These are phyloP conservation scores for Sporothrix dimorphospora DNA, from an alignment of 2,329 filamentous ascomycete genomes.

Conservation along the genomic window DNA sequence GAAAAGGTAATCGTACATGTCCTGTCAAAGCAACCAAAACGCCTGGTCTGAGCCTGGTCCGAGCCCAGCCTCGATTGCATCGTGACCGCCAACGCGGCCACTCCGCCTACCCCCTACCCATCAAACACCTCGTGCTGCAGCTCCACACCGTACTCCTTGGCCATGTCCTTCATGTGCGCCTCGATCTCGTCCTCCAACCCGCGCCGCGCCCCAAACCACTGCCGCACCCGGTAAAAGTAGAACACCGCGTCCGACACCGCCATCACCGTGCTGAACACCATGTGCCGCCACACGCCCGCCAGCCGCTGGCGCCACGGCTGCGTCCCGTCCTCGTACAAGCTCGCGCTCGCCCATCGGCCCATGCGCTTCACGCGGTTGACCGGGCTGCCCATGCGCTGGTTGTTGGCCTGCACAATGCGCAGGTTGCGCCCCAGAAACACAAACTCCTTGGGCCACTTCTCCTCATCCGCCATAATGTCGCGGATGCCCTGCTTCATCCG, in stretches of 20 bases:
- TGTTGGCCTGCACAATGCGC: constrained; percentile 91
- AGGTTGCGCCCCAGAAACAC: constrained; percentile 92
- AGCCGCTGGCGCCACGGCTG: constrained; percentile 65
- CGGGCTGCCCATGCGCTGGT: constrained; percentile 85
- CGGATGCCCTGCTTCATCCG: constrained; percentile 71
- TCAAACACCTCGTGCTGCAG: constrained; percentile 88
- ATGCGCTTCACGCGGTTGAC: constrained; percentile 95
- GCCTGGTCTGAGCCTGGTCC: too few relatives aligned
- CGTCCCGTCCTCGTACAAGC: constrained; percentile 74
- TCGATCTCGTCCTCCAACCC: constrained; percentile 97
- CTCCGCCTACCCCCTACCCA: too few relatives aligned
- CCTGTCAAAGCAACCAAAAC: not conserved
- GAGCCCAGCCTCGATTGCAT: too few relatives aligned
- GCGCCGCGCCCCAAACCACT: constrained; percentile 73
- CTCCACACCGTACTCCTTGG: constrained; percentile 89
- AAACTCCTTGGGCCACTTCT: constrained; percentile 86
- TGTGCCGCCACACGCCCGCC: constrained; percentile 72
- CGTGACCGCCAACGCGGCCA: too few relatives aligned
- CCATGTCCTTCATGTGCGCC: constrained; percentile 81
- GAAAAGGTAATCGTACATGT: not conserved
- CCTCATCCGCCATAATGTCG: constrained; percentile 78
- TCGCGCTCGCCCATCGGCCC: constrained; percentile 83
- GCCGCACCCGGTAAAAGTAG: constrained; percentile 76
- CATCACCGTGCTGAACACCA: constrained; percentile 80
- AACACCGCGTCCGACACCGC: constrained; percentile 79